Base-by-base conservation (phyloP, 495 filamentous ascomycete genomes). In the Wilcoxina mikolae region DNA sequence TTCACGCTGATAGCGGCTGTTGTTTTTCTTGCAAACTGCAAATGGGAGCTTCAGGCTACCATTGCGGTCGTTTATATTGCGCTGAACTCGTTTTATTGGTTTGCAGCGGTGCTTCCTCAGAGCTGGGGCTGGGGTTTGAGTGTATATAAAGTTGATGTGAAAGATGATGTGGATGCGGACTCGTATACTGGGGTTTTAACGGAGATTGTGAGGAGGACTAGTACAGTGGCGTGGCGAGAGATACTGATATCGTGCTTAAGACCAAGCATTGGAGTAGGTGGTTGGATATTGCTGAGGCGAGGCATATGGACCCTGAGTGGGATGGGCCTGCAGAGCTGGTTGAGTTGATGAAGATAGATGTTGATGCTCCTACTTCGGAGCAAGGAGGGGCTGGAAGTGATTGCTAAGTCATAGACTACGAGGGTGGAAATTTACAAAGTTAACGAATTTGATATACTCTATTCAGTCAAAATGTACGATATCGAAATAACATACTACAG, bases 41-140 rank as follows among this genome's bases (percentile, higher is more conserved):
- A 68, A 20, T 79, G 76, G 71, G 67, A 68, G 15, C 72, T 75
- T 58, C 78, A 83, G 64, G 72, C 73, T 7, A 72, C 77, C 12
- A 73, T 81, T 47, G 76, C 75, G 17, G 65, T 60, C 22, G 66
- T 69, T 9, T 82, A 81, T 54, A 75, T 81, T 48, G 51, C 73
- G 15, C 67, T 82, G 20, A 83, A 83, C 56, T 72, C 73, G 11
- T 53, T 75, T 0, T 83, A 79, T 62, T 83, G 78, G 78, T 65
- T 62, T 15, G 68, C 72, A 54, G 72, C 76, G 10, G 48, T 79
- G 56, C 47, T 78, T 18, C 70, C 71, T 0, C 42, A 7, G 42
- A 45, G 18, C 9, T 45, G 20, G 20, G 42, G 42, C 7, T 45
- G 42, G 42, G 42, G 20, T 45, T 7, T 45, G 11, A 18, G 20